Evolutionary conservation across 257 asterid genomes (phyloP).

Genomic region (Verbena officinalis): DNA sequence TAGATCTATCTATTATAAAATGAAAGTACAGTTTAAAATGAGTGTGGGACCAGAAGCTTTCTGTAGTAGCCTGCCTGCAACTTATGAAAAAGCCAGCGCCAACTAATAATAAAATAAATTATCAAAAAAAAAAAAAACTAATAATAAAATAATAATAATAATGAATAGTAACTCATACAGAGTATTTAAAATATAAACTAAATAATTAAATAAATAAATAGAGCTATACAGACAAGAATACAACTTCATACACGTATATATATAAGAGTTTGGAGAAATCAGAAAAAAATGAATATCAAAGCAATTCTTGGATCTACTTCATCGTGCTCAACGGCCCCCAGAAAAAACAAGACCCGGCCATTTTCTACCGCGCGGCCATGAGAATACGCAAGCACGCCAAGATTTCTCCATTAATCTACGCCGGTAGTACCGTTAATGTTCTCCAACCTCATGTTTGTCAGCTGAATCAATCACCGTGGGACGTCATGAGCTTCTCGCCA

Average conservation of each 20-base stretch:
- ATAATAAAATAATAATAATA: neutral
- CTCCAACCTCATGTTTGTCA: constrained; percentile 44
- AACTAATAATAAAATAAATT: neutral
- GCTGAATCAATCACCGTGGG: constrained; percentile 80
- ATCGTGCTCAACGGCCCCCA: constrained; percentile 36
- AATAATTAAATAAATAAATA: constrained; percentile 10
- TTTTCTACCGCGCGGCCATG: constrained; percentile 39
- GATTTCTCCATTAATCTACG: constrained; percentile 38
- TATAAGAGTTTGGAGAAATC: neutral
- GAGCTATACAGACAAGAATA: constrained; percentile 3
- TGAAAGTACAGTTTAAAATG: no score
- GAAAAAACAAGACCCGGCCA: neutral
- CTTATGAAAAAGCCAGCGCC: neutral
- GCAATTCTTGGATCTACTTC: constrained; percentile 40
- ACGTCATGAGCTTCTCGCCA: constrained; percentile 59
- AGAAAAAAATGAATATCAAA: constrained; percentile 19
- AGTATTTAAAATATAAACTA: neutral
- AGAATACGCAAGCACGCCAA: constrained; percentile 60
- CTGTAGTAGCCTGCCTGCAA: constrained; percentile 4
- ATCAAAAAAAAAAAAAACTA: no score
- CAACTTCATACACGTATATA: constrained; percentile 1
- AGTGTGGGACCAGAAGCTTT: constrained; percentile 13
- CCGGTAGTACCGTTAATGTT: constrained; percentile 16
- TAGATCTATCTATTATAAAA: no score
- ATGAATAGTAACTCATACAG: neutral